Base-by-base conservation (phyloP, 2,329 filamentous ascomycete species). In the Septoria linicola region DNA sequence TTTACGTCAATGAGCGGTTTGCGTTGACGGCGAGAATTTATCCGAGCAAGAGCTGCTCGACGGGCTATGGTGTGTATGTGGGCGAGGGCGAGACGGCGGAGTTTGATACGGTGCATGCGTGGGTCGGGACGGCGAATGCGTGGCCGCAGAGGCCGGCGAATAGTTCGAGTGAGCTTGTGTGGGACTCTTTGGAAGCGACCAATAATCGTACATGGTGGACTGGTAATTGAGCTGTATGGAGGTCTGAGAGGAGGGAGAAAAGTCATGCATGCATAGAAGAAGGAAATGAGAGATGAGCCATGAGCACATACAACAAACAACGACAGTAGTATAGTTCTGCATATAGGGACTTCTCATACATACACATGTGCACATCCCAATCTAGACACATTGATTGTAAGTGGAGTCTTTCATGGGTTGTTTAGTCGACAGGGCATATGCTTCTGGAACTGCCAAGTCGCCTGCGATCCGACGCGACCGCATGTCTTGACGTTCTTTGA, bases 121-220 rank as follows among this genome's bases (percentile, higher is more conserved):
- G 72, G 72, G 57, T 68, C 21, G 68, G 70, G 1, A 55, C 67
- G 10, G 51, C 60, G 45, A 71, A 73, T 56, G 67, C 69, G 3
- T 76, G 70, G 66, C 73, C 72, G 0, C 62, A 69, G 16, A 58
- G 74, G 31, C 74, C 74, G 7, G 13, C 59, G 23, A 68, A 76
- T 50, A 73, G 69, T 27, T 72, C 68, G 53, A 70, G 66, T 45
- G 44, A 64, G 59, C 59, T 76, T 25, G 59, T 75, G 7, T 75
- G 60, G 39, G 74, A 76, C 50, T 68, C 72, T 3, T 51, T 68
- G 5, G 71, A 69, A 51, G 59, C 74, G 66, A 75, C 73, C 5
- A 68, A 72, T 51, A 70, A 76, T 59, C 72, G 73, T 53, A 65
- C 66, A 10, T 76, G 73, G 73, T 76, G 73, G 73, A n/a, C 63